Base-by-base conservation (phyloP, 2,329 filamentous ascomycete species). In the Aureobasidium musti region DNA sequence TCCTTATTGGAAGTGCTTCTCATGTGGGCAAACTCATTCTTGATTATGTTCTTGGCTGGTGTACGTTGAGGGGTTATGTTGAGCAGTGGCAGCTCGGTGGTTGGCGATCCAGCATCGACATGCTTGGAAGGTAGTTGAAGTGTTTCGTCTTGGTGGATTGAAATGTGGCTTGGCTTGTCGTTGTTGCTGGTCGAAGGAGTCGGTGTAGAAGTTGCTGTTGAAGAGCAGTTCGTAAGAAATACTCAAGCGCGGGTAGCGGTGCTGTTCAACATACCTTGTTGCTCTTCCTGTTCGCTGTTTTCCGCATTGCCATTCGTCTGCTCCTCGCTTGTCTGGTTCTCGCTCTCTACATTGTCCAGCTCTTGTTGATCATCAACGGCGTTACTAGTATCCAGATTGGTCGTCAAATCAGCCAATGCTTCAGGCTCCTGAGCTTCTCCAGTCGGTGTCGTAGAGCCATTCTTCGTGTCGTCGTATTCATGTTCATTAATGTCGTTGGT, bases 351-450 rank as follows among this genome's bases (percentile, higher is more conserved):
- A 0, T 67, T 50, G 47, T 59, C 37, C 1, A 5, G 21, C 26
- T 43, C 54, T 19, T 30, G 6, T 5, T 45, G 7, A 4, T 57
- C 21, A n/a, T 23, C 19, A 14, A 11, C 19, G 23, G 1, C n/a
- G 4, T n/a, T 13, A 13, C 21, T 23, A n/a, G 33, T 14, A 23
- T 50, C 14, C 30, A 72, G 73, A 66, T 77, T 81, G 19, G 74
- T 72, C 26, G 77, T 76, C n/a, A 82, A 75, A 49, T 81, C 77
- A 64, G 76, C 75, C 54, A 81, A 71, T 28, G 77, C 75, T 60
- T 72, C 70, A 71, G 79, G 78, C 57, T 77, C 74, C 39, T 33
- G 11, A 13, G 53, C 19, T 21, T 43, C 47, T 23, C 21, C 49
- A 21, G 28, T 37, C 4, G 57, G 30, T 30, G 57, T 47, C 26